Base-by-base conservation (phyloP, 306 rosid species). In the Rubus idaeus region DNA sequence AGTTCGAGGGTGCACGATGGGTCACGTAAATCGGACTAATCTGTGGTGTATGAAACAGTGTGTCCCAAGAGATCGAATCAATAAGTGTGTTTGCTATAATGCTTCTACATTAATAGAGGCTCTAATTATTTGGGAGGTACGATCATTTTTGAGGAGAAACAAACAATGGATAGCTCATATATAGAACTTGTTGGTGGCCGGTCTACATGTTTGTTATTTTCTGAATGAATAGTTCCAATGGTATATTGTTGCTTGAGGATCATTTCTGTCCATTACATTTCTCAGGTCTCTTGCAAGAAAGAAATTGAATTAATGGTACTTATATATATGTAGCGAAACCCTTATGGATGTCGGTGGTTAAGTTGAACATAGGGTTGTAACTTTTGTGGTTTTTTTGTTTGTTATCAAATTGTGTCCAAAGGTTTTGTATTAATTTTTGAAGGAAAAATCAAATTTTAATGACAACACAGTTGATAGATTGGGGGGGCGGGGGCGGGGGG, bases 1-100 rank as follows among this genome's bases (percentile, higher is more conserved):
- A 66, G 26, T 16, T 42, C 10, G 58, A 68, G 87, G 90, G 90
- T 42, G 52, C 91, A 87, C n/a, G 71, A 70, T 70, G 91, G 93
- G 89, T 79, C 87, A 81, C 50, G 9, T 70, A 45, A 71, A 70
- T 76, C 67, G 47, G 56, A 68, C 56, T 30, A 67, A 68, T 77
- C 45, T 52, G 61, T 76, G 26, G 14, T 12, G 18, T 10, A n/a
- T 45, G 30, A 46, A 74, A 46, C 61, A 78, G 42, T 41, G 42
- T 53, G 21, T 79, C 82, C 78, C 77, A 26, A 60, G 53, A 26
- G n/a, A 56, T 73, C 21, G 2, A n/a, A 53, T 41, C 60, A 18
- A 6, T 55, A 55, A 55, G 23, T 67, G 21, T 42, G 7, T 58
- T 58, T 23, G 26, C 60, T 18, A 10, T 51, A 51, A 12, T 16